These are phyloP conservation scores for Rhytidiadelphus loreus DNA, from an alignment of 225 moss, liverwort and hornwort genomes.

Conservation along the genomic window DNA sequence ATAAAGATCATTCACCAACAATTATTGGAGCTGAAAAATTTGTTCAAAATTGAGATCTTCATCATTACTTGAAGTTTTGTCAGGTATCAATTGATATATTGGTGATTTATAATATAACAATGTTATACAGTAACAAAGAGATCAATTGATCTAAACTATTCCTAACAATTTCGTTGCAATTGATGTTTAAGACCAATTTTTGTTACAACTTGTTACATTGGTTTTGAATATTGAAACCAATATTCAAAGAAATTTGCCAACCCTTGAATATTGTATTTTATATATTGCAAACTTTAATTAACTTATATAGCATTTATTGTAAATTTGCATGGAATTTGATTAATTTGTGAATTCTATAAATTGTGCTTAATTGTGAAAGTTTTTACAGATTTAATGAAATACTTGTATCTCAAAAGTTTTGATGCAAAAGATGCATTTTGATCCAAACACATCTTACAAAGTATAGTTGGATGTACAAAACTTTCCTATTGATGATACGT, in stretches of 20 bases:
- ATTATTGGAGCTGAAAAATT: conserved; percentile 10
- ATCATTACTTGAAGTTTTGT: neutral
- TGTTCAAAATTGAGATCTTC: neutral
- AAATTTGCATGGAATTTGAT: neutral
- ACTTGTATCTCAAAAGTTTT: neutral
- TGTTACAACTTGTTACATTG: neutral
- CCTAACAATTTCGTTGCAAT: neutral
- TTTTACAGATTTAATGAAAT: neutral
- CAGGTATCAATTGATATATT: neutral
- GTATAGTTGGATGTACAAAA: neutral
- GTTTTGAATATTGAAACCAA: neutral
- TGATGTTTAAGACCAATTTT: neutral
- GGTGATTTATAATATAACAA: neutral
- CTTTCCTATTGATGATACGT: neutral
- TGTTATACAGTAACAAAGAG: neutral
- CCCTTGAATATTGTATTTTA: neutral
- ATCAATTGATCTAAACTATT: neutral
- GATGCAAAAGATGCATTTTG: too few relatives aligned
- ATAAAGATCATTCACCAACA: neutral
- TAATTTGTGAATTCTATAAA: neutral
- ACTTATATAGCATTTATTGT: neutral
- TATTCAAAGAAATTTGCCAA: neutral
- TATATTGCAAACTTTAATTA: neutral
- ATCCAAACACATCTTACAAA: neutral
- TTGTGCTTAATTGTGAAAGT: neutral